Evolutionary conservation across 1,284 basidiomycete species (phyloP), one percentile per base, ranked within the genome.

Genomic region (Puccinia horiana): DNA sequence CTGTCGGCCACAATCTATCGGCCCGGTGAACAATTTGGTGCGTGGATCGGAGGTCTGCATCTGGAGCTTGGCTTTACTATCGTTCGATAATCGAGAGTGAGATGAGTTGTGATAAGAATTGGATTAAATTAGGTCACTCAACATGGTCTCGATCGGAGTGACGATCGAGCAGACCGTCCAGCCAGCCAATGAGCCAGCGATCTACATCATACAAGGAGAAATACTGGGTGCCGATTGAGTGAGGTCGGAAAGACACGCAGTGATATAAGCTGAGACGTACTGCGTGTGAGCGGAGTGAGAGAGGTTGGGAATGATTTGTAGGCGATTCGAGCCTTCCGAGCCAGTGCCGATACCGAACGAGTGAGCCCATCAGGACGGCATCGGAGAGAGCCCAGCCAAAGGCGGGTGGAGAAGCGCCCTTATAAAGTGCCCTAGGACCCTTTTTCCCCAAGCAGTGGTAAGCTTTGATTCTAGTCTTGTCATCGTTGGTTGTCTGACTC

Each of bases 311-410:
- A 32, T 32, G 65, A 32, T 42, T 16, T 14, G 56, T 52, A 29
- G 54, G 72, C 11, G 47, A 70, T 73, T 72, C 37, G 42, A 26
- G 81, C 61, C n/a, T 65, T 47, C 58, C 81, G 63, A 73, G 58
- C 65, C 35, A 82, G 63, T 1, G 12, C 4, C 85, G 83, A 40
- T 85, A 85, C 69, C 85, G 85, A 52, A 88, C 87, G 69, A 94
- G 87, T 4, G 91, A 92, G 3, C 93, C 93, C 75, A 94, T 88
- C 9, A 94, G 88, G 12, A 93, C 88, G 20, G 92, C 91, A 85
- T 94, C 93, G 63, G 92, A 92, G 56, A 91, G 89, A 11, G 91
- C 91, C 93, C 92, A 93, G 1, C 92, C 92, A 3, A 93, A 88
- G 26, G 92, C 92, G 1, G 92, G 93, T 6, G 92, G 92, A 0